Base-by-base conservation (phyloP, 306 rosid genomes). In the cucumber (Cucumis sativus) region DNA sequence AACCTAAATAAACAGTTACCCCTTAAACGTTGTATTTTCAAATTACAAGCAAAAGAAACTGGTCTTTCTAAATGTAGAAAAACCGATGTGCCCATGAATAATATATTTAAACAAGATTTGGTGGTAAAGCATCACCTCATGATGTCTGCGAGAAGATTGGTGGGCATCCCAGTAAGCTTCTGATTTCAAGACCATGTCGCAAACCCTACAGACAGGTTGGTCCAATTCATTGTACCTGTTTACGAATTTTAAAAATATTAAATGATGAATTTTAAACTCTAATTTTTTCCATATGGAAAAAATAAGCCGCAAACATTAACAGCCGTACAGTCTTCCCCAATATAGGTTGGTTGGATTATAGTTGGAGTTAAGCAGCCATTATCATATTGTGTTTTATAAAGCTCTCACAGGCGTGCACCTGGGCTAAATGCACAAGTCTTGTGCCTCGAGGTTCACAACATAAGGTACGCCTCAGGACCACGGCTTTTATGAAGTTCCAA, bases 131-230 rank as follows among this genome's bases (percentile, higher is more conserved):
- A 63, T 82, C 85, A 90, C 99, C 99, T 95, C 93, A 8, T 78
- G 90, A 85, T 95, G 99, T 85, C 88, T 89, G 73, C 93, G 97
- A 71, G 97, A 95, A 74, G 83, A 86, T 83, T 89, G 96, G 80
- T 95, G 99, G 17, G 90, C 91, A 68, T 91, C 97, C 98, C 97
- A 88, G 39, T 74, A 64, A 4, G 87, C 81, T 75, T 95, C 99
- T 9, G 95, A 89, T 87, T 89, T 88, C 85, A 95, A 62, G 77
- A 85, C 87, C n/a, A 85, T 59, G 37, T 91, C 90, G 54, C 98
- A 95, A 63, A 92, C 92, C 83, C 91, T 87, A 71, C 99, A 95
- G 39, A 90, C 90, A 5, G 96, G 97, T 84, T 92, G 93, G 73
- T 89, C 93, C 57, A 82, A 59, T 76, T 92, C 97, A 80, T 95